Conservation (phyloP, 176 grass and related monocot species). For the Secale cereale region DNA sequence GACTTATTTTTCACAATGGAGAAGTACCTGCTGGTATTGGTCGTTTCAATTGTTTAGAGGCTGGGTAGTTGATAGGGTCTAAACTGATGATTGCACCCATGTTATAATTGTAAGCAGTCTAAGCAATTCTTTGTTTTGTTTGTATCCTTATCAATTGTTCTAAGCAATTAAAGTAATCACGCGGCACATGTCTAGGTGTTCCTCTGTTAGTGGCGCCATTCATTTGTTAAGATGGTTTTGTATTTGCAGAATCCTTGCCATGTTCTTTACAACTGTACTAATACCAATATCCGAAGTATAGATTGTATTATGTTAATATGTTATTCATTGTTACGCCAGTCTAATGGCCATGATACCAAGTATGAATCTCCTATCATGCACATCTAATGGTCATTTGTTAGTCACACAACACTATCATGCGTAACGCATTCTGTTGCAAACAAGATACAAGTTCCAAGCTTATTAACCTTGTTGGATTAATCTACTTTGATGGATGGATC, state of each 20-base stretch:
- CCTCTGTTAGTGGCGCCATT: not conserved
- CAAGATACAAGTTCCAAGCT: not conserved
- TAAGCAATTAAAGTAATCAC: not conserved
- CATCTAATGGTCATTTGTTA: not conserved
- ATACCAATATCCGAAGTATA: not conserved
- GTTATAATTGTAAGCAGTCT: not conserved
- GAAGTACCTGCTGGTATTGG: not conserved
- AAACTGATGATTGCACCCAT: not conserved
- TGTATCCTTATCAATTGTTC: not conserved
- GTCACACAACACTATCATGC: not conserved
- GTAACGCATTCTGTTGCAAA: not conserved
- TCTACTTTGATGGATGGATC: not conserved
- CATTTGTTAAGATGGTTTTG: conserved; percentile 19
- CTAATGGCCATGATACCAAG: not conserved
- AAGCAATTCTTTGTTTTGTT: not conserved
- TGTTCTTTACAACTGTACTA: not conserved
- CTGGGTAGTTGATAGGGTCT: not conserved
- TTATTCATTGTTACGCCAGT: not conserved
- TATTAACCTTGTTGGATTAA: not conserved
- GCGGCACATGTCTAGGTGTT: not conserved
- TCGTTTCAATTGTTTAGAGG: not conserved
- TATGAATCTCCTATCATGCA: not conserved
- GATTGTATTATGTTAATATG: not conserved
- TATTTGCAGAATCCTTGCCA: not conserved
- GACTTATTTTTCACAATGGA: not conserved